These are phyloP conservation scores for Metschnikowia bowlesiae DNA, from an alignment of 805 yeast genomes.

Conservation along the genomic window DNA sequence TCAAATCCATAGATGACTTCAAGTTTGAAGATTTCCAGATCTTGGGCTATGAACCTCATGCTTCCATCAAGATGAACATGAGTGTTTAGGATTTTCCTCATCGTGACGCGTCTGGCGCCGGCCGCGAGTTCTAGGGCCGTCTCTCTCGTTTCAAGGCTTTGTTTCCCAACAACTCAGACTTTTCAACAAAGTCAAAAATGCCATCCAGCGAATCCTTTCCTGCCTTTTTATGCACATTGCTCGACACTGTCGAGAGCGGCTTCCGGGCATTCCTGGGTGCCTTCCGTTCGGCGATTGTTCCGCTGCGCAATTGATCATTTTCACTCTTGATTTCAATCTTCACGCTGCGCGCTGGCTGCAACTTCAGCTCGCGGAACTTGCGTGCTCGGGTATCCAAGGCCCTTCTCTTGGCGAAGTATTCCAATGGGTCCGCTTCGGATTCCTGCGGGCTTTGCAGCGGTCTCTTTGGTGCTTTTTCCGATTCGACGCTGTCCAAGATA, in stretches of 20 bases:
- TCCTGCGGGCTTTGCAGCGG: background rate
- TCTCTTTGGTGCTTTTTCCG: background rate
- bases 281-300: background rate
- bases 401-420: conserved; percentile 2
- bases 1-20: conserved; percentile 79
- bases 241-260: conserved; percentile 2
- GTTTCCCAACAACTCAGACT: conserved; percentile 11
- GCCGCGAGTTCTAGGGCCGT: background rate
- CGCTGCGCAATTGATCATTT: background rate
- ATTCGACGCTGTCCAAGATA: background rate
- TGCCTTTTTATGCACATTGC: background rate
- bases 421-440: conserved; percentile 1
- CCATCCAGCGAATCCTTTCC: conserved; percentile 12
- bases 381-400: background rate
- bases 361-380: background rate
- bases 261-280: background rate
- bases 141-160: background rate
- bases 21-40: conserved; percentile 84
- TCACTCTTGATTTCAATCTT: conserved; percentile 3
- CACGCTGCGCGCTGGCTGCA: conserved; percentile 2
- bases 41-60: conserved; percentile 72
- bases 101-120: no score
- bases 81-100: conserved; percentile 58
- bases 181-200: conserved; percentile 39
- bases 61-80: conserved; percentile 92